Conservation (phyloP, 2,329 filamentous ascomycete species). For the Penicillium griseofulvum region DNA sequence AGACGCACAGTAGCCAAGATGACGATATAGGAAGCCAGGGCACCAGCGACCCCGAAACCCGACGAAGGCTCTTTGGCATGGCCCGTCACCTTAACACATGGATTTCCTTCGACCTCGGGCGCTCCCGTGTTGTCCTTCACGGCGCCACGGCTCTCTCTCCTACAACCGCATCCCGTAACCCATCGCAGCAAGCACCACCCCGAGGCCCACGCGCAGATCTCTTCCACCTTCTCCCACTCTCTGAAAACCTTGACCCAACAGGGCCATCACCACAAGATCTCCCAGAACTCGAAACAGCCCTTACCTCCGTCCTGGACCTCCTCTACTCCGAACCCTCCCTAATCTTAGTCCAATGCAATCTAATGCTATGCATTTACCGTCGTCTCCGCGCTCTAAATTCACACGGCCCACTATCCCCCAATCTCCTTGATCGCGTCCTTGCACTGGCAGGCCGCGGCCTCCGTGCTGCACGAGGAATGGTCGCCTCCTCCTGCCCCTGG, state of each 20-base stretch:
- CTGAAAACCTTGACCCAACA: constrained; percentile 55
- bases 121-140: constrained; percentile 51
- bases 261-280: constrained; percentile 38
- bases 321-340: constrained; percentile 44
- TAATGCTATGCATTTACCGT: constrained; percentile 56
- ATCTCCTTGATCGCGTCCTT: constrained; percentile 50
- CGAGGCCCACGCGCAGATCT: constrained; percentile 39
- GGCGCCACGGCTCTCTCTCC: constrained; percentile 40
- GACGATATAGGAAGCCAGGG: background rate
- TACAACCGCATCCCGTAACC: constrained; percentile 24
- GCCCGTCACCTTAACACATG: constrained; percentile 59
- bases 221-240: constrained; percentile 53
- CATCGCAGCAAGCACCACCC: constrained; percentile 31
- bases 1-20: background rate
- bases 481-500: constrained; percentile 51
- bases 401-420: constrained; percentile 38
- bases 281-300: constrained; percentile 45
- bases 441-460: constrained; percentile 47
- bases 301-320: constrained; percentile 44
- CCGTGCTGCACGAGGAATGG: constrained; percentile 48
- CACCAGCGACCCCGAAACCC: constrained; percentile 36
- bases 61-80: constrained; percentile 49
- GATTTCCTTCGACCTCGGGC: constrained; percentile 59
- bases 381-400: constrained; percentile 53
- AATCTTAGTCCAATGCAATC: constrained; percentile 53